Base-by-base conservation (phyloP, 2,329 filamentous ascomycete species). In the Elsinoe perseae region DNA sequence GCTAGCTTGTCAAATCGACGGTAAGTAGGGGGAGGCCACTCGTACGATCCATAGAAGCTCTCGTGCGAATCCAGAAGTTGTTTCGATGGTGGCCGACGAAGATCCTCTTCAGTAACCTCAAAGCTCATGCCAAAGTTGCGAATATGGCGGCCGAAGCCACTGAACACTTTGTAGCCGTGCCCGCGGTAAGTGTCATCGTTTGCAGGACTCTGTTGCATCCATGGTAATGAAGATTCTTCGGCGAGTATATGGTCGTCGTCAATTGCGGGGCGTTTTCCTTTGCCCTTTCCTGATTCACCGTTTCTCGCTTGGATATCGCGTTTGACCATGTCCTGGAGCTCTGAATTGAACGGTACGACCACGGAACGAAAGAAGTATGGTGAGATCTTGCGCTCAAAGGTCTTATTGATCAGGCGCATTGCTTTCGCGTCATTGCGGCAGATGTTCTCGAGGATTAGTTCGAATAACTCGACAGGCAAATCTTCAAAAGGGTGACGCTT, bases 71-170 rank as follows among this genome's bases (percentile, higher is more conserved):
- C 74, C 30, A 82, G 79, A 5, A 75, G 70, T 4, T 73, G 72
- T 63, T 86, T 85, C n/a, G 74, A 63, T 1, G 80, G 80, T 6
- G 83, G 81, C 21, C 72, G 65, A 3, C 69, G 64, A 4, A 79
- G 68, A 4, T 71, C 70, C 20, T 70, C 59, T 60, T 85, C 80
- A 56, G 80, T 77, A n/a, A 87, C 75, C 63, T 87, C 84, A 59
- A 87, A 82, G 21, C 82, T 82, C 65, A 89, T 79, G 4, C 82
- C 85, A 63, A 85, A 86, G 54, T 77, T 78, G 25, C 73, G 71
- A 56, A 88, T 84, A 56, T 81, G 77, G 27, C 72, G 70, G 9
- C 81, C 81, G 66, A 85, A 84, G 14, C 77, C 76, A 61, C 80
- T 69, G 61, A 85, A 84, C 28, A 85, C 77, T 58, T 79, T 74